phyloP scores from a whole-genome alignment of 208 protist species.

The Crithidia fasciculata region DNA sequence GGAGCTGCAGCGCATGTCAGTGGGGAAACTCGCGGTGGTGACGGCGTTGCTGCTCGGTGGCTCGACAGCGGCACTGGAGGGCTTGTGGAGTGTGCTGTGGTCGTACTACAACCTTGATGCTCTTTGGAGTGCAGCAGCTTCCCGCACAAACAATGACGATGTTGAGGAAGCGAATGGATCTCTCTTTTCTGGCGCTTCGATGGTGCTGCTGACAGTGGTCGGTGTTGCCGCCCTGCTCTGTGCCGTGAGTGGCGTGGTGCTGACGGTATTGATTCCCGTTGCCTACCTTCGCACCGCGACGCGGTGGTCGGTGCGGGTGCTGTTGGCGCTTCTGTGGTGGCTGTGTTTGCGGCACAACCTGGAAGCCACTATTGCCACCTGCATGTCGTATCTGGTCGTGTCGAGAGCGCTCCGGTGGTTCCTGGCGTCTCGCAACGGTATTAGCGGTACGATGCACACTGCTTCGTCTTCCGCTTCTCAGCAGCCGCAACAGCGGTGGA shows the following conservation, averaged over 20 bases:
- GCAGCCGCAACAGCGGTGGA: background rate
- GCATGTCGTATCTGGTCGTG: background rate
- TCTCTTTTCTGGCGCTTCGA: background rate
- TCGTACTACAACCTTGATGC: slow-evolving; percentile 12
- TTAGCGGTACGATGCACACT: too few species aligned
- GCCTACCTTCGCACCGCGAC: slow-evolving; percentile 33
- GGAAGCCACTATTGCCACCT: slow-evolving; percentile 42
- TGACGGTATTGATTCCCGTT: slow-evolving; percentile 40
- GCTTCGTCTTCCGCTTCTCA: background rate
- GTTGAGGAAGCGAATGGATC: background rate
- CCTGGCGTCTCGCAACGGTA: too few species aligned
- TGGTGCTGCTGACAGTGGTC: background rate
- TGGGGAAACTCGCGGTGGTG: slow-evolving; percentile 58
- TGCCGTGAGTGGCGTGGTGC: slow-evolving; percentile 25
- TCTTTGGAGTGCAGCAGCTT: background rate
- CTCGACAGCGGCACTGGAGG: slow-evolving; percentile 48
- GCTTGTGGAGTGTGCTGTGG: slow-evolving; percentile 10
- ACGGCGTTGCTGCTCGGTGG: slow-evolving; percentile 56
- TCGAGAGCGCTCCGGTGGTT: background rate
- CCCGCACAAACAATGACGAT: too few species aligned
- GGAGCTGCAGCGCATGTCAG: slow-evolving; percentile 59
- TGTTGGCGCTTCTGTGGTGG: slow-evolving; percentile 19
- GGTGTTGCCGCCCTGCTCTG: slow-evolving; percentile 8
- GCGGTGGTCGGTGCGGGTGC: slow-evolving; percentile 34
- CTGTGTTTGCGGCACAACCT: slow-evolving; percentile 41